Evolutionary conservation across 768 basidiomycete species (phyloP), one percentile per base, ranked within the genome.

Genomic region (Chalciporus chontae): DNA sequence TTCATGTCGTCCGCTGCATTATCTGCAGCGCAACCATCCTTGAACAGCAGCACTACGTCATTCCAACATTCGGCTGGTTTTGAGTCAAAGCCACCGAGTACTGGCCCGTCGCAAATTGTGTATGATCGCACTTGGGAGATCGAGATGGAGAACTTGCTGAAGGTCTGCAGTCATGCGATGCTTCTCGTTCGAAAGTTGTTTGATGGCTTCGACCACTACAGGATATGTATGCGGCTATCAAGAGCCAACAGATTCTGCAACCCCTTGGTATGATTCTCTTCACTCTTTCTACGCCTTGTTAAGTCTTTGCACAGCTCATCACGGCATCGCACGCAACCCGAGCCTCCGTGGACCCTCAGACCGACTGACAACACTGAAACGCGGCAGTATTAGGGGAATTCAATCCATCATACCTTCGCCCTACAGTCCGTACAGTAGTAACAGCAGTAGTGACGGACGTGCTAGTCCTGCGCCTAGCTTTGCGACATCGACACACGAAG

Each of bases 171-270:
- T 27, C 7, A 13, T 31, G 44, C 36, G 45, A 37, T 40, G 43
- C 24, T 36, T 10, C 11, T 15, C 11, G 15, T 29, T 27, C 19
- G 31, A 48, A 19, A 18, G 19, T 17, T 42, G 48, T 38, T 49
- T 51, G 55, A 42, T 45, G 6, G 45, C 8, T 43, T 19, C 5
- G 14, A 29, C 23, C 37, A 17, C 14, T 21, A 1, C 56, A 94
- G 90, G 96, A 99, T 62, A 95, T 99, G 79, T 99, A 94, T 73
- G 80, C 76, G 58, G 85, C 93, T 8, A 84, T 98, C 70, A 94
- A 94, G 72, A 81, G 76, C 36, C 89, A 94, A 59, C 90, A 94
- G 65, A 94, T 97, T 55, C 69, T 94, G 34, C 89, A 94, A 55
- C 94, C 94, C 2, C 68, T 85, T 23, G 77, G 74, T 51, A 76